A percentile compares a stretch with the other conserved stretches of the same genome.
phyloP scores from a whole-genome alignment of 202 grass and related monocot genomes.

The Zizania palustris region DNA sequence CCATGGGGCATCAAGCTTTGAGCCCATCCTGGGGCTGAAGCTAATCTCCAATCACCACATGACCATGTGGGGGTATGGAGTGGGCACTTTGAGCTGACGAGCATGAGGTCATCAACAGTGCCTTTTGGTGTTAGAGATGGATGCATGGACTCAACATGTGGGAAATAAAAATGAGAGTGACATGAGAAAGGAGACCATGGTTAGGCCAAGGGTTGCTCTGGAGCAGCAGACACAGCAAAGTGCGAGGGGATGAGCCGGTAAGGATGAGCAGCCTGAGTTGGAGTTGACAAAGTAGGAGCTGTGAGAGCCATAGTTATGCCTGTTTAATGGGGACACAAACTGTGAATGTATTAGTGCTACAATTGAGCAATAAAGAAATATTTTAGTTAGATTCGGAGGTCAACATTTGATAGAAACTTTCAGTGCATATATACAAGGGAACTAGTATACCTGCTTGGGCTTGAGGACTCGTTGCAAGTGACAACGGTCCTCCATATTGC shows the following conservation, averaged over 20 bases:
- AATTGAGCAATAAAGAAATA: conserved; percentile 39
- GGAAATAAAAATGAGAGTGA: conserved; percentile 57
- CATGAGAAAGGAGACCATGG: conserved; percentile 67
- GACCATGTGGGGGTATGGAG: conserved; percentile 59
- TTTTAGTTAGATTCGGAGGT: conserved; percentile 22
- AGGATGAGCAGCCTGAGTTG: conserved; percentile 71
- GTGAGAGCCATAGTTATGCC: conserved; percentile 94
- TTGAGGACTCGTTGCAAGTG: conserved; percentile 78
- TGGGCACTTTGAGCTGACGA: conserved; percentile 47
- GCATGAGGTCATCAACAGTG: conserved; percentile 32
- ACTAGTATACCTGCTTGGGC: conserved; percentile 81
- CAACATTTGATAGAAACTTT: conserved; percentile 19
- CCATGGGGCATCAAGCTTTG: conserved; percentile 70
- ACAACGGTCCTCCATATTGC: conserved; percentile 74
- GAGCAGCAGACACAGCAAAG: conserved; percentile 72
- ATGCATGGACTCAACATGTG: conserved; percentile 60
- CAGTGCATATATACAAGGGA: conserved; percentile 45
- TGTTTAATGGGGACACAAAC: conserved; percentile 86
- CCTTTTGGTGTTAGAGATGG: conserved; percentile 64
- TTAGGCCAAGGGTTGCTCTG: conserved; percentile 98
- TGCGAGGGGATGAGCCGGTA: conserved; percentile 76
- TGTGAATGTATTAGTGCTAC: conserved; percentile 79
- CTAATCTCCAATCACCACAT: conserved; percentile 64
- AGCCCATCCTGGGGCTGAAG: conserved; percentile 87
- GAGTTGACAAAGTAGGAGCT: conserved; percentile 65